Evolutionary conservation across 163 green algal genomes (phyloP).

Genomic region (Coccomyxa subellipsoidea): DNA sequence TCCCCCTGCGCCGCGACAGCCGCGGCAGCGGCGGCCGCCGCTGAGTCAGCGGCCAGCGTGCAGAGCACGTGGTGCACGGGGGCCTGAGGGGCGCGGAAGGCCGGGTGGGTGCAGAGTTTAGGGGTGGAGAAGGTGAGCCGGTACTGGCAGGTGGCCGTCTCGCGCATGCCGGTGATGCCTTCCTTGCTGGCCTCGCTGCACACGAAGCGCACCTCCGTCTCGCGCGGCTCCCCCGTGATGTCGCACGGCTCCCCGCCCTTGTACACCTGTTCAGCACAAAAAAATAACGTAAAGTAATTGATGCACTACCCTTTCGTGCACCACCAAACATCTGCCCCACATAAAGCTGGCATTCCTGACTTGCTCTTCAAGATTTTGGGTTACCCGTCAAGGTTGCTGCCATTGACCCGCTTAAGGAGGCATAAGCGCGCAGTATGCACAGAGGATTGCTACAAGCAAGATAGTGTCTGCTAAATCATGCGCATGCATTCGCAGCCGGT

Average conservation of each 20-base stretch:
- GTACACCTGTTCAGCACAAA: slow-evolving; percentile 39
- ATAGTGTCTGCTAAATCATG: no score
- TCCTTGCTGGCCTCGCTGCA: slow-evolving; percentile 44
- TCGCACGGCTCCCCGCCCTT: slow-evolving; percentile 48
- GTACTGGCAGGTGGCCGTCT: slow-evolving; percentile 76
- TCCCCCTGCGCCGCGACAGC: no score
- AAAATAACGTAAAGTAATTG: neutral
- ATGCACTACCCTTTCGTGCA: no score
- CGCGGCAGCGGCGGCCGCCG: no score
- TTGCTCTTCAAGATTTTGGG: no score
- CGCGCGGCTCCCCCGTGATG: slow-evolving; percentile 42
- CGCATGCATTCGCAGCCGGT: no score
- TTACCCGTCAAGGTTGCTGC: no score
- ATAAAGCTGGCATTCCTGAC: no score
- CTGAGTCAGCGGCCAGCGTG: neutral
- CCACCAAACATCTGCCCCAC: no score
- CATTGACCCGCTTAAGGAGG: no score
- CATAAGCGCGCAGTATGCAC: no score
- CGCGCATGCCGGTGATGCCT: slow-evolving; percentile 49
- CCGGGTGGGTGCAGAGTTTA: slow-evolving; percentile 65
- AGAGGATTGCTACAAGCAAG: no score
- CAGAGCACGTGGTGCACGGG: neutral
- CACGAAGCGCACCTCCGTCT: slow-evolving; percentile 63
- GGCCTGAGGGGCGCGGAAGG: slow-evolving; percentile 29
- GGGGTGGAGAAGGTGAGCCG: slow-evolving; percentile 54